Evolutionary conservation across 1,284 basidiomycete genomes (phyloP).

Genomic region (Boletellus deceptivus): DNA sequence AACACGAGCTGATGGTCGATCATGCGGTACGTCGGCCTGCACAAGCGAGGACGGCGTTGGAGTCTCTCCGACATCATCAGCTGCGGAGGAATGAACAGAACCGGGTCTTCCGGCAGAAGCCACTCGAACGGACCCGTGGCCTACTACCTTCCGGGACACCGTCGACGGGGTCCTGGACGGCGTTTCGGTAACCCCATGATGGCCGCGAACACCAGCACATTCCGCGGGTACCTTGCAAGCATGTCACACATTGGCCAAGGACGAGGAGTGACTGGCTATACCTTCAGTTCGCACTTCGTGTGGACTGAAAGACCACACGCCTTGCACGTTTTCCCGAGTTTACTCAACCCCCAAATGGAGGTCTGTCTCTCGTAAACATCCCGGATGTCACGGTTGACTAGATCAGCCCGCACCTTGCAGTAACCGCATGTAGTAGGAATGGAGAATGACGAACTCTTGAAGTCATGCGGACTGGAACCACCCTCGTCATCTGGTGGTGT

Average conservation of each 20-base stretch:
- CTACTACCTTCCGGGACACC: slow-evolving; percentile 32
- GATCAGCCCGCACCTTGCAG: slow-evolving; percentile 58
- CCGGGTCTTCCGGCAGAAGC: slow-evolving; percentile 8
- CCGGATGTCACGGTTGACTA: background rate
- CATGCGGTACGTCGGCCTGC: slow-evolving; percentile 36
- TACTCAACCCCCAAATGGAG: slow-evolving; percentile 82
- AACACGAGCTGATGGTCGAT: slow-evolving; percentile 52
- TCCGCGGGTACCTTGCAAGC: slow-evolving; percentile 67
- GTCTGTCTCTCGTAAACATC: slow-evolving; percentile 42
- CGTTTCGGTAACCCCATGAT: slow-evolving; percentile 23
- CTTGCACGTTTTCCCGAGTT: slow-evolving; percentile 81
- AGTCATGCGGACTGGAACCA: slow-evolving; percentile 65
- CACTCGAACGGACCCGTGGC: slow-evolving; percentile 7
- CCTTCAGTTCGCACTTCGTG: slow-evolving; percentile 82
- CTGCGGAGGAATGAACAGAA: slow-evolving; percentile 10
- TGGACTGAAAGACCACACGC: slow-evolving; percentile 80
- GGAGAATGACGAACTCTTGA: slow-evolving; percentile 81
- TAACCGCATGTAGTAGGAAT: slow-evolving; percentile 79
- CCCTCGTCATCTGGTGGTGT: slow-evolving; percentile 63
- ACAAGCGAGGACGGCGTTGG: slow-evolving; percentile 58
- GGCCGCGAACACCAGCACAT: slow-evolving; percentile 42
- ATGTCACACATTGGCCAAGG: slow-evolving; percentile 8
- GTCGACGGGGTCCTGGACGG: slow-evolving; percentile 32
- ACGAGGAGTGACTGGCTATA: slow-evolving; percentile 26
- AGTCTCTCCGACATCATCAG: slow-evolving; percentile 28